Evolutionary conservation across 352 stramenopile species (phyloP), one percentile per base, ranked within the genome.

Genomic region (Pythium aristosporum): DNA sequence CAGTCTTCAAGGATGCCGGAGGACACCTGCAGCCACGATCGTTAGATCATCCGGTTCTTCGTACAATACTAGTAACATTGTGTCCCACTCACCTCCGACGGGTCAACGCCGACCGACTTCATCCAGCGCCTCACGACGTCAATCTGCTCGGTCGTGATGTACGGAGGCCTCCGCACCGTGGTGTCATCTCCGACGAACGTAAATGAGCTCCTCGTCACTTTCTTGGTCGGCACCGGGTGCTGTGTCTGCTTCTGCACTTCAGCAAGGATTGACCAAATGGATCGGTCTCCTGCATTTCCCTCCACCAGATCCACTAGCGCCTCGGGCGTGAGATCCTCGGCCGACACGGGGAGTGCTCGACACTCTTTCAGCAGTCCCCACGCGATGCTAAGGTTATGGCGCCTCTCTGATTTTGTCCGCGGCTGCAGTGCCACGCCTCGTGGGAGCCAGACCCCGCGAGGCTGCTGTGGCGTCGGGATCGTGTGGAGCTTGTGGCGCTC

Each of bases 131-230:
- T 68, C 16, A 68, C 42, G 10, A 42, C 34, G 3, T 68, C 46
- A 18, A 76, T 75, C n/a, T 76, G 72, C 56, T 75, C 64, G 2
- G 13, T 48, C 3, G 71, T 77, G 57, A 77, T 63, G 52, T 78
- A 74, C 15, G 65, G 55, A 20, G 34, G 58, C 15, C 25, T 52
- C 5, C 46, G 25, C 30, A 13, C 9, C 2, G 32, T 16, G 36
- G 25, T 42, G 16, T 21, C 49, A 7, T 55, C 28, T 3, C 1
- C 15, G 15, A 48, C 42, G 8, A n/a, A 48, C n/a, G 42, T 12
- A n/a, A 23, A 18, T 5, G 3, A 9, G 3, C 10, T 57, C 36
- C 1, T 16, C 11, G 42, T 47, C 44, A 37, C 3, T 20, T 34
- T 23, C 32, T 7, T 16, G n/a, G 21, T 30, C 43, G 15, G 42